Evolutionary conservation across 768 basidiomycete genomes (phyloP), one percentile per base, ranked within the genome.

Genomic region (Suillus variegatus): DNA sequence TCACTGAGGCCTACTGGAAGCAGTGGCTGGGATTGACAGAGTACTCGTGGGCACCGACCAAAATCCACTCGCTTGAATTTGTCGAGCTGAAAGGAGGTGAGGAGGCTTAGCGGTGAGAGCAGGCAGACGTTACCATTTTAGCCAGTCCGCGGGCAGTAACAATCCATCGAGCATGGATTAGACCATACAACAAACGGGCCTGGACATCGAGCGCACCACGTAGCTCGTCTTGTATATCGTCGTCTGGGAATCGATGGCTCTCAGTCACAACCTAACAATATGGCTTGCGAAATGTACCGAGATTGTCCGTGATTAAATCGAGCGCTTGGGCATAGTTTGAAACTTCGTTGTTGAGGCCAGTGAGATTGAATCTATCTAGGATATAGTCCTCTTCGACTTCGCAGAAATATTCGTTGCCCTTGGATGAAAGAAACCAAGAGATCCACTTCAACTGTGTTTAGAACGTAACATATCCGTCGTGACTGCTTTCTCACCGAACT

Each of bases 381-480:
- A 99, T 98, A 77, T 98, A 99, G 78, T 99, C 97, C 74, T 99
- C 97, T 75, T 98, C 97, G 67, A 99, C 95, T 82, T 99, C 96
- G 77, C 97, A 97, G 73, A 98, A 99, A 82, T 99, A 99, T 81
- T 99, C 97, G 76, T 99, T 99, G 65, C 97, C 96, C 76, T 97
- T 97, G 22, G 94, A 95, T 25, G 94, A 93, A 6, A 98, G 82
- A 73, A 98, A 97, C 95, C 95, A 98, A 4, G 95, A 94, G 70
- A 97, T 96, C 95, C 95, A 98, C 94, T 96, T 70, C 16, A 68
- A 28, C 52, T 32, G 38, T 60, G 35, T 62, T 71, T 41, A 77
- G 60, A 67, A 71, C 66, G 44, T 13, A 63, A 51, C n/a, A 58
- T 67, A 64, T 68, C 47, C 18, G 46, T 51, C 28, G 44, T 52